Conservation (phyloP, 352 stramenopile genomes). For the Phytophthora foliorum region DNA sequence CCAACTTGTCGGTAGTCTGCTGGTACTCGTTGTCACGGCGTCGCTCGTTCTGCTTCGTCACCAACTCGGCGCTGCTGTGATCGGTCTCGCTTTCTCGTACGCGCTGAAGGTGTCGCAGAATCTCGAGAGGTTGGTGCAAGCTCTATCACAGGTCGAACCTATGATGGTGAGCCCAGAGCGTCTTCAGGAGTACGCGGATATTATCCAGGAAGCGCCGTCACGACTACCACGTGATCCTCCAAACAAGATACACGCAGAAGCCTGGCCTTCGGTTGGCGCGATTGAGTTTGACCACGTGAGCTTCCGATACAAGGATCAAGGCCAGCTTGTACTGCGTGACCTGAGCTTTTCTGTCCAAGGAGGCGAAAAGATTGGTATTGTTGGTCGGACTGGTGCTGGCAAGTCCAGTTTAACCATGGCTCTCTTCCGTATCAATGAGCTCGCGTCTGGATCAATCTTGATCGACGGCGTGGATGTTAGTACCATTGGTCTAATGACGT, state of each 20-base stretch:
- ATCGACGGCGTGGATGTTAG: conserved; percentile 91
- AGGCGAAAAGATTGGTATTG: conserved; percentile 87
- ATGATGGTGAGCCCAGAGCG: conserved; percentile 93
- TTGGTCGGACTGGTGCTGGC: conserved; percentile 89
- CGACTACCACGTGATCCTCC: conserved; percentile 46
- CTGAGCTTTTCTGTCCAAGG: conserved; percentile 38
- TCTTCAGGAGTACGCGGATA: conserved; percentile 90
- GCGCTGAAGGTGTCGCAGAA: conserved; percentile 86
- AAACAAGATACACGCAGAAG: conserved; percentile 37
- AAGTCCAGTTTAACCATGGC: conserved; percentile 90
- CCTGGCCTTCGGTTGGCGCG: conserved; percentile 81
- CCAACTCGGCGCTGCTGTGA: conserved; percentile 56
- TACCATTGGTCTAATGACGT: conserved; percentile 78
- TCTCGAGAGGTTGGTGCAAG: conserved; percentile 86
- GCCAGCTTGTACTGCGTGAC: conserved; percentile 52
- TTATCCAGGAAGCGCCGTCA: conserved; percentile 53
- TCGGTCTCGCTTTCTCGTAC: conserved; percentile 93
- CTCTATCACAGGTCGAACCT: conserved; percentile 52
- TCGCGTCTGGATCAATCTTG: conserved; percentile 79
- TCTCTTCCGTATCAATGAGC: conserved; percentile 92
- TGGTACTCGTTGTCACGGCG: conserved; percentile 81
- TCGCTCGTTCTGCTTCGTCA: conserved; percentile 64
- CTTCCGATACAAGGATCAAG: conserved; percentile 90
- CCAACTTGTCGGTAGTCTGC: conserved; percentile 81
- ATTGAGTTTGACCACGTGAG: conserved; percentile 89